These are phyloP conservation scores for Cryptosporidium canis DNA, from an alignment of 169 alveolate species.

Conservation along the genomic window DNA sequence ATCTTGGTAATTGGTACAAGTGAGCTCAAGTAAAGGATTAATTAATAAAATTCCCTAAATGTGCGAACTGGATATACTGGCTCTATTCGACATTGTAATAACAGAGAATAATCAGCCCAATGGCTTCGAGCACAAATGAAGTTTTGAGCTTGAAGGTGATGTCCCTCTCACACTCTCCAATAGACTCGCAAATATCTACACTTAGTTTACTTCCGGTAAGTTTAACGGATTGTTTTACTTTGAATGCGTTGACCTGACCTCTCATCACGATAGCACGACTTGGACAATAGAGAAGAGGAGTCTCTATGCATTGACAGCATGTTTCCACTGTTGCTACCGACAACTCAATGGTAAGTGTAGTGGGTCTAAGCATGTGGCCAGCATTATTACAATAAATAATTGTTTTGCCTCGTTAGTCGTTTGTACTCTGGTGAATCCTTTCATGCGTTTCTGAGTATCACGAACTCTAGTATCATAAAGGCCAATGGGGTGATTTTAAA, in stretches of 20 bases:
- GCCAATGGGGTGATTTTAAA: constrained; percentile 57
- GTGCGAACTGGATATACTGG: background rate
- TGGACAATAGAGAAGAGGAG: constrained; percentile 11
- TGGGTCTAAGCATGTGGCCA: background rate
- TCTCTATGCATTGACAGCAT: constrained; percentile 46
- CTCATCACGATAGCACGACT: background rate
- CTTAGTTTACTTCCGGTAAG: constrained; percentile 40
- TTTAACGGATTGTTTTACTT: background rate
- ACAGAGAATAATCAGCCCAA: background rate
- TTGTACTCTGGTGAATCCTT: constrained; percentile 58
- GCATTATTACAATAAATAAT: background rate
- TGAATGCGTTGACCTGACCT: background rate
- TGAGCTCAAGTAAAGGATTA: too few species aligned
- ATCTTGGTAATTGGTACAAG: too few species aligned
- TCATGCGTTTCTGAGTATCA: constrained; percentile 61
- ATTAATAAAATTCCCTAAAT: too few species aligned
- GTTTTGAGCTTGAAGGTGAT: constrained; percentile 45
- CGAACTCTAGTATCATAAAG: constrained; percentile 42
- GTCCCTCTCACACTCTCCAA: constrained; percentile 53
- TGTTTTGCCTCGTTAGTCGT: background rate
- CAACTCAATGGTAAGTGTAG: constrained; percentile 63
- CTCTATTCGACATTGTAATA: background rate
- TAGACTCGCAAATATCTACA: constrained; percentile 40
- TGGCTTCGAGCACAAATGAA: background rate
- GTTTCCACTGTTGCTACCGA: constrained; percentile 56